phyloP scores from a whole-genome alignment of 345 rosid genomes.

The Raphanus sativus region DNA sequence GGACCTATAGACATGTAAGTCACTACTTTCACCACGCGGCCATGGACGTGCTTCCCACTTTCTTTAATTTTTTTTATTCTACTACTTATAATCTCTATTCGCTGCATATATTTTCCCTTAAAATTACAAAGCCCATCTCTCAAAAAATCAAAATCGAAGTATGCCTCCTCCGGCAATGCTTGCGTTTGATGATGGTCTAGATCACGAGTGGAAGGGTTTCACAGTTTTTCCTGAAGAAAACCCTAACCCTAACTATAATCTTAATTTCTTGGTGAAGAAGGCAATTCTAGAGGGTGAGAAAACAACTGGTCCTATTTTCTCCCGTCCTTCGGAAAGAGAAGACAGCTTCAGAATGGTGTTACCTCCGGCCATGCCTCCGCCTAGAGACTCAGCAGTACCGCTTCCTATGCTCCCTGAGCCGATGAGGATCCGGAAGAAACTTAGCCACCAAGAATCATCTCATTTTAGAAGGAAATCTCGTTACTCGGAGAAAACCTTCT shows the following conservation, averaged over 20 bases:
- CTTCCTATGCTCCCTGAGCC: constrained; percentile 36
- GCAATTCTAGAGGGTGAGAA: constrained; percentile 19
- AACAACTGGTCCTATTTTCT: constrained; percentile 13
- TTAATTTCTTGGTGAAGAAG: constrained; percentile 34
- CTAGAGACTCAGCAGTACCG: constrained; percentile 32
- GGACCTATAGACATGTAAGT: constrained; percentile 30
- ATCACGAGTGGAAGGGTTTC: constrained; percentile 37
- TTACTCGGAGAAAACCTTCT: neutral
- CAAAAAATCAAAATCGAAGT: neutral
- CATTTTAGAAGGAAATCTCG: neutral
- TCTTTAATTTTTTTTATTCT: neutral
- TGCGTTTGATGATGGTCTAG: constrained; percentile 26
- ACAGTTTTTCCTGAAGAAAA: constrained; percentile 17
- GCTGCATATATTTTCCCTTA: constrained; percentile 10
- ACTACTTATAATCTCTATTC: constrained; percentile 23
- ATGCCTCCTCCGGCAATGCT: constrained; percentile 41
- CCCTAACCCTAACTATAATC: constrained; percentile 8
- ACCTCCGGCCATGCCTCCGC: constrained; percentile 43
- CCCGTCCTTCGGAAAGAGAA: constrained; percentile 25
- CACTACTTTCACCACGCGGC: constrained; percentile 28
- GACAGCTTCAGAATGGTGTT: constrained; percentile 51
- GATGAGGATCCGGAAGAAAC: constrained; percentile 45
- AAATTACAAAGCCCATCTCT: constrained; percentile 7
- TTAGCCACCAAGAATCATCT: constrained; percentile 27
- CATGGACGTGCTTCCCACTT: constrained; percentile 36